A percentile compares a stretch with the other conserved stretches of the same genome.
These are phyloP conservation scores for Tricholoma hemisulphureum DNA, from an alignment of 768 basidiomycete genomes.

Conservation along the genomic window DNA sequence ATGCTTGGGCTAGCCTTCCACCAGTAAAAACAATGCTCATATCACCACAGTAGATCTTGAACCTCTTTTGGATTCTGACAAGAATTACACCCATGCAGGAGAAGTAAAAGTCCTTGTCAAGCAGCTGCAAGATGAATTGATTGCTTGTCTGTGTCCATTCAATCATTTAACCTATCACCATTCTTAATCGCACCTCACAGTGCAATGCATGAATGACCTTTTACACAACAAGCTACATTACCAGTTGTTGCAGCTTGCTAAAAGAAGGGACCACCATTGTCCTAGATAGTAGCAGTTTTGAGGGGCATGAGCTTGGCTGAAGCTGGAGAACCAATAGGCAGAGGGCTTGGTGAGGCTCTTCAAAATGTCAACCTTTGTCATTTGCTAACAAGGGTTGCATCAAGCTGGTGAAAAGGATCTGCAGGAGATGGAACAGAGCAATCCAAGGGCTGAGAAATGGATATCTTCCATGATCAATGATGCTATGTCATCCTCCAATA, in stretches of 20 bases:
- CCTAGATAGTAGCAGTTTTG: constrained; percentile 16
- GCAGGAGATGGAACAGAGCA: constrained; percentile 10
- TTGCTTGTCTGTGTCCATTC: constrained; percentile 22
- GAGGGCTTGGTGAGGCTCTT: not conserved
- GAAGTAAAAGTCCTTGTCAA: constrained; percentile 23
- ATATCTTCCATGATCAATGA: constrained; percentile 13
- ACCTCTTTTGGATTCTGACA: constrained; percentile 25
- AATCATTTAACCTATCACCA: not conserved
- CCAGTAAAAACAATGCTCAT: not conserved
- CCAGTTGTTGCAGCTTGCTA: constrained; percentile 31
- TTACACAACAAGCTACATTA: constrained; percentile 38
- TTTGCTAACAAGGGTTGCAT: not conserved
- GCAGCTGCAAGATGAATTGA: constrained; percentile 27
- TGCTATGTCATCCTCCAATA: constrained; percentile 22
- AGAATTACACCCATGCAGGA: constrained; percentile 13
- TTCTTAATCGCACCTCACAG: constrained; percentile 14
- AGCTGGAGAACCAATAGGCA: not conserved
- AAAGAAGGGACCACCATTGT: constrained; percentile 24
- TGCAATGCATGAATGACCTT: constrained; percentile 37
- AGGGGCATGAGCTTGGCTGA: not conserved
- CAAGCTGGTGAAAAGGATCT: constrained; percentile 12
- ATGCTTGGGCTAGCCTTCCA: not conserved
- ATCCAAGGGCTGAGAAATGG: not conserved
- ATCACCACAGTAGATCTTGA: constrained; percentile 5
- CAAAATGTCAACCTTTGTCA: not conserved